Base-by-base conservation (phyloP, 2,329 filamentous ascomycete genomes). In the Ophiostoma tasmaniense region DNA sequence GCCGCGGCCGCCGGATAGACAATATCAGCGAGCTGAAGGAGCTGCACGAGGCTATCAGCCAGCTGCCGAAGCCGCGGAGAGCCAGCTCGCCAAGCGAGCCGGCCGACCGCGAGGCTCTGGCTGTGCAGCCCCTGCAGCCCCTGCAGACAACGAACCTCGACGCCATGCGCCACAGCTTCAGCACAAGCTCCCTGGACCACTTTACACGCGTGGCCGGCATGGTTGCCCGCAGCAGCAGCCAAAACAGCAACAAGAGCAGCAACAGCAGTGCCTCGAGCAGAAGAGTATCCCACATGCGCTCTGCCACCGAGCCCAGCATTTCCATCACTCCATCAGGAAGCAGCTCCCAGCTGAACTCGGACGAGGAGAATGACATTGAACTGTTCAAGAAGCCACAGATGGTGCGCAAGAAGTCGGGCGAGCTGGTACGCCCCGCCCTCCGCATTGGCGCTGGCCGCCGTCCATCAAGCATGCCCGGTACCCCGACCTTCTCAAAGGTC, bases 321-420 rank as follows among this genome's bases (percentile, higher is more conserved):
- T 78, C 81, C 25, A 73, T 83, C 30, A 76, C 76, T 30, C 81
- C 81, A 71, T 82, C 83, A 0, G 76, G 78, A 14, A 83, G 84
- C 55, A 82, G 80, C 68, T 86, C 85, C 1, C 71, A 81, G 39
- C 81, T 81, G 2, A 79, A 76, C 10, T 88, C 86, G 0, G 87
- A 89, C 66, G 86, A 79, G 71, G 88, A 89, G 76, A 86, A 79
- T 73, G 89, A 84, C 75, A 80, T 87, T 78, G 80, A 89, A 69
- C 78, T 77, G 72, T 83, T 81, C 74, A 96, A 93, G 80, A 96
- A 95, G 80, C 93, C 93, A n/a, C 88, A 89, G 68, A 96, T 98
- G 88, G 89, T 99, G 13, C 89, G 95, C 75, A 99, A 99, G 82
- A 99, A 99, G 84, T 98, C 95, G 52, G 95, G 95, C 42, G 95